Conservation (phyloP, 169 alveolate genomes). For the Babesia sp. region DNA sequence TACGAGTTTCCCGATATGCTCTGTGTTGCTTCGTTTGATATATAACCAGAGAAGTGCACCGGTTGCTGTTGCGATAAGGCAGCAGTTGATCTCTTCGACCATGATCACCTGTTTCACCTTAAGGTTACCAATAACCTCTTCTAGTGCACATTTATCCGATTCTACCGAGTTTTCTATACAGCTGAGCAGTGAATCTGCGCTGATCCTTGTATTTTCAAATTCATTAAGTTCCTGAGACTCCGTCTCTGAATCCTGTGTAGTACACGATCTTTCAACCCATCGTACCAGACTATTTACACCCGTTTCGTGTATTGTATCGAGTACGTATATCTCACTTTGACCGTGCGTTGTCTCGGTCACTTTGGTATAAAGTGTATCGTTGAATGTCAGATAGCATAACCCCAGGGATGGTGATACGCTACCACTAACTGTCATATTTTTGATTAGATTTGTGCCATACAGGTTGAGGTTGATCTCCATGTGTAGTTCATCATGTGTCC, state of each 20-base stretch:
- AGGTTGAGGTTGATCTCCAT: constrained; percentile 25
- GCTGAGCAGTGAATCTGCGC: constrained; percentile 15
- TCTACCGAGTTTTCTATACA: background rate
- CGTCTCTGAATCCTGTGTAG: background rate
- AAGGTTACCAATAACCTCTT: background rate
- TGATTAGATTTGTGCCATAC: constrained; percentile 47
- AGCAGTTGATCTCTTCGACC: background rate
- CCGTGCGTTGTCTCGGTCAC: background rate
- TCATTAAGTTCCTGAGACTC: background rate
- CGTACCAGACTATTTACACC: background rate
- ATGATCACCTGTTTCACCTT: background rate
- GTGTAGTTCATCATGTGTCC: background rate
- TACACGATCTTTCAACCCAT: constrained; percentile 10
- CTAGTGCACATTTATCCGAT: background rate
- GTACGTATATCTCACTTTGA: background rate
- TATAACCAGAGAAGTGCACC: constrained; percentile 16
- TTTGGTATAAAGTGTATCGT: constrained; percentile 7
- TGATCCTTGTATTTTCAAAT: background rate
- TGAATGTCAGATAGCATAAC: constrained; percentile 51
- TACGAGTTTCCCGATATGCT: constrained; percentile 1
- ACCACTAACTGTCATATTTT: constrained; percentile 42
- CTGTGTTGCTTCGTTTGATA: background rate
- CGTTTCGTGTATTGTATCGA: background rate
- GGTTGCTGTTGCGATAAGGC: constrained; percentile 7
- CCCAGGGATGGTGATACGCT: constrained; percentile 31